Evolutionary conservation across 768 basidiomycete genomes (phyloP).

Genomic region (Auricularia sp.): DNA sequence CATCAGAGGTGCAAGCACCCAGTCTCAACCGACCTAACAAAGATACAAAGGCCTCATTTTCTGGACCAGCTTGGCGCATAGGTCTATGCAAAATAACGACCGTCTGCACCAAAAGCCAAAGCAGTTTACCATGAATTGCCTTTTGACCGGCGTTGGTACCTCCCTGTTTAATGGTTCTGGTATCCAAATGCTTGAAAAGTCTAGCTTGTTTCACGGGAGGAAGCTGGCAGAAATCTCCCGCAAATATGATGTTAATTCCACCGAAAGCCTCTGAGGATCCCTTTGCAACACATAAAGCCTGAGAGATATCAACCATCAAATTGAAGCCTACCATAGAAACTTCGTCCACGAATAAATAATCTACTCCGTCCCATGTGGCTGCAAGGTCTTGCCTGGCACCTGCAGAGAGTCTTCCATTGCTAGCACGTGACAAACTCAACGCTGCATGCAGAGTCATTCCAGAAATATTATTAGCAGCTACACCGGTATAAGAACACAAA

Average conservation of each 20-base stretch:
- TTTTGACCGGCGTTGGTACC: slow-evolving; percentile 8
- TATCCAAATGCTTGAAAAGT: neutral
- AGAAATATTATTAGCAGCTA: neutral
- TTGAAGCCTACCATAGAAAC: slow-evolving; percentile 9
- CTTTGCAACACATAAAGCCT: slow-evolving; percentile 4
- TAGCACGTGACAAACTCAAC: neutral
- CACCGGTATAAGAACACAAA: neutral
- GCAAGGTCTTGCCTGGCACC: neutral
- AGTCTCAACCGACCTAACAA: slow-evolving; percentile 1
- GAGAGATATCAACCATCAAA: neutral
- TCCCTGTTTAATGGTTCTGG: neutral
- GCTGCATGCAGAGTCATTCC: neutral
- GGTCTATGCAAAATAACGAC: slow-evolving; percentile 20
- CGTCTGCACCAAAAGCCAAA: slow-evolving; percentile 23
- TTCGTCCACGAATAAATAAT: slow-evolving; percentile 9
- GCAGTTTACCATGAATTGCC: slow-evolving; percentile 19
- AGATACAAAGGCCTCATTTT: slow-evolving; percentile 13
- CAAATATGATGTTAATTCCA: slow-evolving; percentile 8
- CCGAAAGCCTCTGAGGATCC: slow-evolving; percentile 1
- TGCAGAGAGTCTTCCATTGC: neutral
- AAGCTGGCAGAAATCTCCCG: slow-evolving; percentile 3
- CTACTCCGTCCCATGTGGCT: neutral
- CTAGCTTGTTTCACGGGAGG: neutral
- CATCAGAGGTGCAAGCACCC: slow-evolving; percentile 5
- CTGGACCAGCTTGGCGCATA: slow-evolving; percentile 19